These are phyloP conservation scores for Elsinoe batatas DNA, from an alignment of 2,329 filamentous ascomycete genomes.

Conservation along the genomic window DNA sequence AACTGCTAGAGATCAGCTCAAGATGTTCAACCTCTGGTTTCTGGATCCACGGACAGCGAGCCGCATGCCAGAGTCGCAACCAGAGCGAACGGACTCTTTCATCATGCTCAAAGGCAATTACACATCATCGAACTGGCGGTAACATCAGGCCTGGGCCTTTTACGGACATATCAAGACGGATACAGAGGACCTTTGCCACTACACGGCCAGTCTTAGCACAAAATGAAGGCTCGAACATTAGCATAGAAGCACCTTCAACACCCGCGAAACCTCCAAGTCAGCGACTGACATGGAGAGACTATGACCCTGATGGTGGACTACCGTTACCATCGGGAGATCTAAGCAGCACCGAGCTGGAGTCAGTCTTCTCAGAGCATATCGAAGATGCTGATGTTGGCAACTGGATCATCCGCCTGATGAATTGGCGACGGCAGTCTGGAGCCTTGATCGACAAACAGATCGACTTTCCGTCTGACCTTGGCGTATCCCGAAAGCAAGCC, in stretches of 20 bases:
- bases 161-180: too few relatives aligned
- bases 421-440: constrained; percentile 29
- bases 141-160: too few relatives aligned
- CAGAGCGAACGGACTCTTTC: too few relatives aligned
- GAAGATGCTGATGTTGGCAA: constrained; percentile 26
- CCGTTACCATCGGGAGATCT: constrained; percentile 26
- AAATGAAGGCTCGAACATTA: neutral
- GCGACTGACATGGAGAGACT: constrained; percentile 29
- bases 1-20: neutral
- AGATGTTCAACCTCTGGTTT: too few relatives aligned
- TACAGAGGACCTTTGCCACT: too few relatives aligned
- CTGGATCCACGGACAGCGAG: too few relatives aligned
- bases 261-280: neutral
- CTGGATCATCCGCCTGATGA: constrained; percentile 28
- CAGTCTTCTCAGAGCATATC: constrained; percentile 24
- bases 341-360: constrained; percentile 21
- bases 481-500: constrained; percentile 22
- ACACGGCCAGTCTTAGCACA: neutral
- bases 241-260: neutral
- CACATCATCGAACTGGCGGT: too few relatives aligned
- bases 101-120: too few relatives aligned
- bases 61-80: too few relatives aligned
- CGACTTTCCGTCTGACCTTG: constrained; percentile 22
- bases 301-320: constrained; percentile 29
- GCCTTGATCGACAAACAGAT: constrained; percentile 29